These are phyloP conservation scores for Dimocarpus longan DNA, from an alignment of 345 rosid genomes.

Conservation along the genomic window DNA sequence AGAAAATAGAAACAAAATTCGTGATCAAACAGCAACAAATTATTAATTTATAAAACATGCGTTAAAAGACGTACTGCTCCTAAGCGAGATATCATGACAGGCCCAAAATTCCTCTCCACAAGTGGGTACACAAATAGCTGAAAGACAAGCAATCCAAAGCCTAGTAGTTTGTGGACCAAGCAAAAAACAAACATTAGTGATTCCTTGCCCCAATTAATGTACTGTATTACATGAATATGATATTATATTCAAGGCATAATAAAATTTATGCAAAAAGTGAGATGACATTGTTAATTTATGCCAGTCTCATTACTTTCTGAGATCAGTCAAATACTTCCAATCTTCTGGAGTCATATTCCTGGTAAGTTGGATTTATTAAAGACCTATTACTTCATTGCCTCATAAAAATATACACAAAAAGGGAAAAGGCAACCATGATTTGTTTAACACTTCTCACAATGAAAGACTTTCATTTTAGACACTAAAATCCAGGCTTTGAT, in stretches of 20 bases:
- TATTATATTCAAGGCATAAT: neutral
- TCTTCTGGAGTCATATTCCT: neutral
- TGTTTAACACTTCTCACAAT: neutral
- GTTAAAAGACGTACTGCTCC: slow-evolving; percentile 43
- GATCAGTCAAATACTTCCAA: neutral
- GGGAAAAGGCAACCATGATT: neutral
- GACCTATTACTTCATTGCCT: neutral
- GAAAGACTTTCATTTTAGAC: neutral
- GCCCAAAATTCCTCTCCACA: slow-evolving; percentile 47
- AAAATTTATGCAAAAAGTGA: neutral
- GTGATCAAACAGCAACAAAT: slow-evolving; percentile 3
- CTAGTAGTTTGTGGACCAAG: slow-evolving; percentile 23
- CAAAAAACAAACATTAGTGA: neutral
- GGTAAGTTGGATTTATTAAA: neutral
- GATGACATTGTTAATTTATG: neutral
- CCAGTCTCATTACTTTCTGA: neutral
- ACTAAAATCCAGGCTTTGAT: neutral
- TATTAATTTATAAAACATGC: neutral
- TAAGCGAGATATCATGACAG: slow-evolving; percentile 41
- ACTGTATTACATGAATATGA: neutral
- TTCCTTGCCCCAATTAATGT: neutral
- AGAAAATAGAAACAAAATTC: neutral
- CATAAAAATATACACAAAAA: neutral
- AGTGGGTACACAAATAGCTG: slow-evolving; percentile 49
- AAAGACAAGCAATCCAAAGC: slow-evolving; percentile 52